These are phyloP conservation scores for Debaryomycetaceae sp. DNA, from an alignment of 1,139 yeast species.

Conservation along the genomic window DNA sequence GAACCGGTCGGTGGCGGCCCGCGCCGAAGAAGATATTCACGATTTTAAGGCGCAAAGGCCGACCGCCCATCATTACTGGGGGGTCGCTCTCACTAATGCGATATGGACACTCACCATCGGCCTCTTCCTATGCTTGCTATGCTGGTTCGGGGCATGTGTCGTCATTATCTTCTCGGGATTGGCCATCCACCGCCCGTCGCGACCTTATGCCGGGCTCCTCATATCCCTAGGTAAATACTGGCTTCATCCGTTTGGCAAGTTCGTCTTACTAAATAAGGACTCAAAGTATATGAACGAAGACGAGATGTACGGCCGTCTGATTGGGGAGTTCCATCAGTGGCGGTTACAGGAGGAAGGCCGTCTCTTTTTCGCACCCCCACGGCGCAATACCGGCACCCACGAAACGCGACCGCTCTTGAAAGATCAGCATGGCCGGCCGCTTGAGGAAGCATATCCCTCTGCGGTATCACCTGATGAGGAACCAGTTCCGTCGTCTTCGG, in stretches of 20 bases:
- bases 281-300: conserved; percentile 80
- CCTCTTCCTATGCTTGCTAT: conserved; percentile 39
- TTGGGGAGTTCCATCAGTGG: conserved; percentile 85
- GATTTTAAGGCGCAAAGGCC: conserved; percentile 48
- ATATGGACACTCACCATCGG: conserved; percentile 75
- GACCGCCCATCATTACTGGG: conserved; percentile 42
- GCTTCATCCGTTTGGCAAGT: conserved; percentile 81
- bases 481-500: background rate
- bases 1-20: conserved; percentile 78
- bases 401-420: conserved; percentile 32
- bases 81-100: conserved; percentile 61
- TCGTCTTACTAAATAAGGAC: conserved; percentile 69
- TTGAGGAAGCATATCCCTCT: conserved; percentile 29
- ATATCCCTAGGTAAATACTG: conserved; percentile 60
- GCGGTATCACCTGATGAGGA: conserved; percentile 10
- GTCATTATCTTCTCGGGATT: conserved; percentile 41
- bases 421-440: conserved; percentile 34
- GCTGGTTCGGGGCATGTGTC: conserved; percentile 35
- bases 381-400: conserved; percentile 26
- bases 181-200: conserved; percentile 22
- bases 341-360: conserved; percentile 67
- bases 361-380: conserved; percentile 60
- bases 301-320: conserved; percentile 75
- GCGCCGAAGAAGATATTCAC: conserved; percentile 92
- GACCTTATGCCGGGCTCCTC: conserved; percentile 51